Percentiles rank a stretch among this genome's conserved stretches.
These are phyloP conservation scores for rapeseed (Brassica napus) DNA, from an alignment of 345 rosid genomes.

Conservation along the genomic window Da-Ae NC_063439.1:18336001-18336500, in stretches of 20 bases:
- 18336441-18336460: constrained; percentile 11
- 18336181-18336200: constrained; percentile 46
- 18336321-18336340: background rate
- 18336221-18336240: background rate
- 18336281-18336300: background rate
- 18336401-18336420: background rate
- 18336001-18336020: constrained; percentile 36
- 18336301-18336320: background rate
- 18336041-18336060: background rate
- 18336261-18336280: background rate
- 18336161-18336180: constrained; percentile 49
- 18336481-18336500: background rate
- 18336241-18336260: background rate
- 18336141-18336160: constrained; percentile 47
- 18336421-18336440: constrained; percentile 1
- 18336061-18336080: constrained; percentile 16
- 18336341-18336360: background rate
- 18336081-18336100: constrained; percentile 28
- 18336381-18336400: background rate
- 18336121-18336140: constrained; percentile 47
- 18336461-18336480: background rate
- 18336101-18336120: constrained; percentile 45
- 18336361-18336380: background rate
- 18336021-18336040: background rate
- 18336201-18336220: background rate